A percentile compares a stretch with the other conserved stretches of the same genome.
Evolutionary conservation across 495 filamentous ascomycete genomes (phyloP).

Genomic region (Hypoxylon fuscum): DNA sequence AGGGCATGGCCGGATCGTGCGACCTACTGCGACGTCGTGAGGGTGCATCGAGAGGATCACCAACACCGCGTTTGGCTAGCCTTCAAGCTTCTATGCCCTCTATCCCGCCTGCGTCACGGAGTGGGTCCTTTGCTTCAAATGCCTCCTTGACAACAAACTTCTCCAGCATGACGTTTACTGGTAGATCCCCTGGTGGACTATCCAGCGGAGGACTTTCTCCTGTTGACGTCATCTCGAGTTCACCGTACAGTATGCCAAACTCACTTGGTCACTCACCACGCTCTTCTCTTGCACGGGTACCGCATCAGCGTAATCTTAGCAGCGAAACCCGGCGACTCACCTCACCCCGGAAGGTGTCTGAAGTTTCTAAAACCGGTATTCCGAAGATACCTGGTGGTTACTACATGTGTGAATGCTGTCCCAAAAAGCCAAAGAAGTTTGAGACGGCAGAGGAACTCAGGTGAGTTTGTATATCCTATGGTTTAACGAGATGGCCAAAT

Average conservation of each 20-base stretch:
- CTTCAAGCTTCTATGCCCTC: constrained; percentile 75
- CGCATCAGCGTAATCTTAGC: constrained; percentile 57
- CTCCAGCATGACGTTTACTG: constrained; percentile 75
- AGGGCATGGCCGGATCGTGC: constrained; percentile 64
- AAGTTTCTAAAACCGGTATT: constrained; percentile 53
- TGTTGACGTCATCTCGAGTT: constrained; percentile 58
- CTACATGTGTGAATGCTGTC: constrained; percentile 95
- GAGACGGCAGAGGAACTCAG: constrained; percentile 84
- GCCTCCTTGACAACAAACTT: constrained; percentile 75
- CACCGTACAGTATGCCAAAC: constrained; percentile 67
- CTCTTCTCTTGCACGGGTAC: constrained; percentile 55
- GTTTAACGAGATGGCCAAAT: too few species aligned
- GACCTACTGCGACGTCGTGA: constrained; percentile 75
- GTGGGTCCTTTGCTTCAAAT: constrained; percentile 77
- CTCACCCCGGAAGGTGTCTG: constrained; percentile 58
- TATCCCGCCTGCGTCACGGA: constrained; percentile 74
- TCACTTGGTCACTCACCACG: constrained; percentile 70
- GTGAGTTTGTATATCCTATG: too few species aligned
- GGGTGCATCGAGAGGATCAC: constrained; percentile 65
- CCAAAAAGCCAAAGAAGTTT: constrained; percentile 98
- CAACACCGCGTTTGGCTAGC: constrained; percentile 66
- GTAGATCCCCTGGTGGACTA: constrained; percentile 74
- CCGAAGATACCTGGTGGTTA: constrained; percentile 59
- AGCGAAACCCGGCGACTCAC: constrained; percentile 54
- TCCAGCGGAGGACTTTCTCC: constrained; percentile 70